These are phyloP conservation scores for Bremia lactucae DNA, from an alignment of 352 stramenopile genomes.

Conservation along the genomic window DNA sequence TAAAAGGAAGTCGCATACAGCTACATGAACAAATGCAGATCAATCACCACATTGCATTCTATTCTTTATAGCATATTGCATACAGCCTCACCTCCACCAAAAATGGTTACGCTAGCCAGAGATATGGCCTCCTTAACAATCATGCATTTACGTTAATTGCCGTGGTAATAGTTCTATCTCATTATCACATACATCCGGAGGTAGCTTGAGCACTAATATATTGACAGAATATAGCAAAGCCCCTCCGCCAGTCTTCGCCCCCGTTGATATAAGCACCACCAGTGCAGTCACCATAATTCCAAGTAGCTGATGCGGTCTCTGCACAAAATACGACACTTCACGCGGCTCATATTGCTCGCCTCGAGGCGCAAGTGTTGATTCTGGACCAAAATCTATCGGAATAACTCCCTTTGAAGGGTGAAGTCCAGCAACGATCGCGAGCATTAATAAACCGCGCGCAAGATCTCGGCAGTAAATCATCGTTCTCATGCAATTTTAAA, in stretches of 20 bases:
- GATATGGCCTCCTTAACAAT: slow-evolving; percentile 69
- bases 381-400: slow-evolving; percentile 17
- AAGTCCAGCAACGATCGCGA: too few species aligned
- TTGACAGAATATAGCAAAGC: slow-evolving; percentile 89
- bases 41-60: background rate
- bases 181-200: slow-evolving; percentile 41
- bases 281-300: slow-evolving; percentile 26
- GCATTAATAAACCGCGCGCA: too few species aligned
- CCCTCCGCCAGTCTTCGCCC: slow-evolving; percentile 68
- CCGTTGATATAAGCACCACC: slow-evolving; percentile 54
- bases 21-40: slow-evolving; percentile 6
- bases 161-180: background rate
- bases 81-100: slow-evolving; percentile 52
- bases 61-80: background rate
- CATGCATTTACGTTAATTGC: background rate
- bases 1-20: slow-evolving; percentile 20
- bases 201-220: slow-evolving; percentile 85
- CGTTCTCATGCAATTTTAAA: too few species aligned
- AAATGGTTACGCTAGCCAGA: slow-evolving; percentile 85
- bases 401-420: too few species aligned
- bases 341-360: slow-evolving; percentile 12
- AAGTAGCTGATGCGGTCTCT: slow-evolving; percentile 18
- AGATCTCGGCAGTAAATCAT: too few species aligned
- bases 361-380: slow-evolving; percentile 10
- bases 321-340: slow-evolving; percentile 8